A percentile compares a stretch with the other conserved stretches of the same genome.
Conservation (phyloP, 768 basidiomycete genomes). For the Tylopilus felleus region DNA sequence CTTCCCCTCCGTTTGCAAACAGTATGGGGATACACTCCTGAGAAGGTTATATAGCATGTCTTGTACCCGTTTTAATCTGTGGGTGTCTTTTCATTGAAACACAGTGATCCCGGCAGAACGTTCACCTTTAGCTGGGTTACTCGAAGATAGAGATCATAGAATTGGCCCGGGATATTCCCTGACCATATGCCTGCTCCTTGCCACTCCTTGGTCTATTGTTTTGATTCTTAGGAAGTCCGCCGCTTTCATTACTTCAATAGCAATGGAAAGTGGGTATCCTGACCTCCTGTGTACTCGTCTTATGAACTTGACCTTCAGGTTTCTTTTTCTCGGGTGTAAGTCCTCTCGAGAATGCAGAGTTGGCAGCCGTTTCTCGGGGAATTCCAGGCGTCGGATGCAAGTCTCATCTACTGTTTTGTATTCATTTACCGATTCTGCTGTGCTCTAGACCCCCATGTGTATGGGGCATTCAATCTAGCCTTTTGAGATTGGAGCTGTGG, state of each 20-base stretch:
- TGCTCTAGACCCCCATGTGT: conserved; percentile 64
- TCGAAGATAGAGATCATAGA: conserved; percentile 54
- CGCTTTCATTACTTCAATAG: conserved; percentile 36
- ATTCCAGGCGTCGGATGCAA: conserved; percentile 68
- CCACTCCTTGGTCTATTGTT: conserved; percentile 63
- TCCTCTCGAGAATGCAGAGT: conserved; percentile 62
- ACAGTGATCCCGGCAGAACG: conserved; percentile 19
- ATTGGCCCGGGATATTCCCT: conserved; percentile 56
- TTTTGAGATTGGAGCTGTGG: conserved; percentile 61
- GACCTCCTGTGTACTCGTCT: background rate
- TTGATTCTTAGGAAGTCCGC: conserved; percentile 53
- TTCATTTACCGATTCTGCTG: background rate
- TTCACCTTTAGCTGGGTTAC: conserved; percentile 55
- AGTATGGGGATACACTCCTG: conserved; percentile 46
- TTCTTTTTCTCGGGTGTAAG: conserved; percentile 60
- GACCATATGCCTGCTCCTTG: conserved; percentile 42
- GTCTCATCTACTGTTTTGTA: conserved; percentile 19
- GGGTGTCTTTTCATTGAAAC: conserved; percentile 16
- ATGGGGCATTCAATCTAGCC: conserved; percentile 70
- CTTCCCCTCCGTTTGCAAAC: conserved; percentile 52
- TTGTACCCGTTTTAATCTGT: conserved; percentile 66
- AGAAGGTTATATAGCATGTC: conserved; percentile 54
- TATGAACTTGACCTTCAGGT: conserved; percentile 34
- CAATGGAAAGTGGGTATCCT: conserved; percentile 48
- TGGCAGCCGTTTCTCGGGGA: conserved; percentile 54